Percentiles rank a stretch among this genome's conserved stretches.
These are phyloP conservation scores for Mycothermus thermophilus DNA, from an alignment of 495 filamentous ascomycete species.

Conservation along the genomic window DNA sequence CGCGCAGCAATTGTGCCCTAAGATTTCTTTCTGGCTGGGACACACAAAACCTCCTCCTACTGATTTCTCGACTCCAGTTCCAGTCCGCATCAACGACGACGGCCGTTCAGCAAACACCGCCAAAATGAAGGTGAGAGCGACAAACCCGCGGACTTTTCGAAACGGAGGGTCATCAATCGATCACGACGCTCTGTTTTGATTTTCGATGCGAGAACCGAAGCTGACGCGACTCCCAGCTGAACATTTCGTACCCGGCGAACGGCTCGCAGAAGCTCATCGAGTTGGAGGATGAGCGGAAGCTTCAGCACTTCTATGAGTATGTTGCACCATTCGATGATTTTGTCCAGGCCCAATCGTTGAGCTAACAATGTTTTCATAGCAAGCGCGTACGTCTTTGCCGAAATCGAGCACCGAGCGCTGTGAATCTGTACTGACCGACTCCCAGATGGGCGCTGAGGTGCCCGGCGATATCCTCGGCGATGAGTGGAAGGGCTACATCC, in stretches of 20 bases:
- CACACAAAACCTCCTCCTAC: constrained; percentile 25
- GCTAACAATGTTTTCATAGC: constrained; percentile 13
- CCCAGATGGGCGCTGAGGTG: constrained; percentile 90
- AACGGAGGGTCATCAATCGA: not conserved
- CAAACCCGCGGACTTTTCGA: too few relatives aligned
- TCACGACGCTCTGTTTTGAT: not conserved
- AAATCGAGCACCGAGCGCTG: too few relatives aligned
- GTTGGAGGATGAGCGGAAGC: constrained; percentile 88
- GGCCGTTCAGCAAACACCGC: constrained; percentile 22
- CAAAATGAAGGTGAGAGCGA: constrained; percentile 28
- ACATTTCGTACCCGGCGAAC: constrained; percentile 97
- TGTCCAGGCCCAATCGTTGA: not conserved
- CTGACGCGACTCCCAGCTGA: constrained; percentile 49
- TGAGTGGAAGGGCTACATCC: constrained; percentile 98
- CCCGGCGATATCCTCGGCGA: constrained; percentile 84
- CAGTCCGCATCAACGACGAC: constrained; percentile 18
- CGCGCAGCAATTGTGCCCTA: constrained; percentile 18
- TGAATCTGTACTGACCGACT: constrained; percentile 11
- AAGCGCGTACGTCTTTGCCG: constrained; percentile 28
- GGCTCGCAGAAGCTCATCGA: constrained; percentile 98
- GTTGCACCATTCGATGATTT: constrained; percentile 16
- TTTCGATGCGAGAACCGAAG: not conserved
- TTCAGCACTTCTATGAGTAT: constrained; percentile 46
- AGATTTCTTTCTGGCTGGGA: constrained; percentile 10
- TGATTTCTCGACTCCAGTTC: constrained; percentile 13